Evolutionary conservation across 345 rosid species (phyloP), one percentile per base, ranked within the genome.

Genomic region (Pistacia vera): DNA sequence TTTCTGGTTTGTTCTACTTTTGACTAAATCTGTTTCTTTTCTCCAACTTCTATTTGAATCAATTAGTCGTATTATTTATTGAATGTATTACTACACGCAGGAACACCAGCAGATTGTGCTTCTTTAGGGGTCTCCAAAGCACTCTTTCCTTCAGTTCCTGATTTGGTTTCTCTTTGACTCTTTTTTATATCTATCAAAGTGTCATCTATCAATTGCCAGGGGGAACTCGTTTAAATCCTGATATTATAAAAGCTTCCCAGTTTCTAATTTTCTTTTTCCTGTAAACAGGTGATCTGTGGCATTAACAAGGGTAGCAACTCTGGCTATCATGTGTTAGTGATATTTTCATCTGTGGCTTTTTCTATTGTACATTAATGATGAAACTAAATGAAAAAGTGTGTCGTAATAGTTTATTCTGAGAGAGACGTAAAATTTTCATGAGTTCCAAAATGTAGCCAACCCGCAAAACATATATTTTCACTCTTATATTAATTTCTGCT

Each of bases 41-140:
- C 36, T 16, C 52, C 41, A 11, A 9, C 59, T 58, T 74, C 62
- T 41, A 33, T 55, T 46, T 38, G 12, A 63, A 63, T 33, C 20
- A 8, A 38, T 63, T 61, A 48, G 54, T 18, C 62, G 16, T 51
- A 30, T 51, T 71, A n/a, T 17, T 61, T 52, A 25, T 8, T 67
- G 63, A 30, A 8, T 79, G 41, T 74, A 17, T 52, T 70, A 46
- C 33, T 30, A 49, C 13, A 22, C 86, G 77, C 82, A 94, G 97
- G 98, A 79, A 94, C 98, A 30, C 98, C 97, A 11, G 97, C 94
- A 55, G 98, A 94, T 78, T 94, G 96, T 72, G 78, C 96, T 71
- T 88, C 92, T 70, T 72, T 94, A 64, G 98, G 97, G 25, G 46
- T 92, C 83, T 91, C 97, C 0, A 74, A 77, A 73, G 86, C 83